Evolutionary conservation across 1,284 basidiomycete genomes (phyloP).

Genomic region (Phylloboletellus chloephorus): DNA sequence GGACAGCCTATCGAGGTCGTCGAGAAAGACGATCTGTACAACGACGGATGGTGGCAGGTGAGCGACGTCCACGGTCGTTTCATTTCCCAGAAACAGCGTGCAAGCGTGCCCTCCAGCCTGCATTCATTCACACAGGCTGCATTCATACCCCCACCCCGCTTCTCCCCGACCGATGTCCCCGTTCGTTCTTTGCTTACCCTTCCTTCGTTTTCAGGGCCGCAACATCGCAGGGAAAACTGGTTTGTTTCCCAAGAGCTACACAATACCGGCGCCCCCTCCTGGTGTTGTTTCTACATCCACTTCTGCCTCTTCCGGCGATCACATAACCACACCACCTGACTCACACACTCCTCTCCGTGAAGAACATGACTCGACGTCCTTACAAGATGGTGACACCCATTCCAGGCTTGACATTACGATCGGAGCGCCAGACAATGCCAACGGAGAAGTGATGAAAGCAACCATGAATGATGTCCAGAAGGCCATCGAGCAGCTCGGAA

Average conservation of each 20-base stretch:
- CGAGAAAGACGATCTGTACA: conserved; percentile 91
- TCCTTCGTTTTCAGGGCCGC: conserved; percentile 57
- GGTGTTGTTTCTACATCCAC: conserved; percentile 21
- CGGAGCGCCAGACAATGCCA: conserved; percentile 19
- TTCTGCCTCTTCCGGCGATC: conserved; percentile 22
- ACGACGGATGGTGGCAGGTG: conserved; percentile 99
- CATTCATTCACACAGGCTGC: conserved; percentile 11
- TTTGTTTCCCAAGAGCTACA: conserved; percentile 91
- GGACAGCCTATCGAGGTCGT: conserved; percentile 87
- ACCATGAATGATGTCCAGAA: conserved; percentile 86
- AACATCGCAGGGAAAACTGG: conserved; percentile 80
- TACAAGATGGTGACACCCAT: conserved; percentile 31
- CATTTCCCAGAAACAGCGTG: conserved; percentile 13
- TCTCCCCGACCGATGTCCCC: conserved; percentile 19
- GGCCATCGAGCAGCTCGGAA: conserved; percentile 75
- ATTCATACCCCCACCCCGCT: conserved; percentile 14
- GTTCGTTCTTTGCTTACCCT: conserved; percentile 22
- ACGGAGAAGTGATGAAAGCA: conserved; percentile 67
- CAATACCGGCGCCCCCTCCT: conserved; percentile 53
- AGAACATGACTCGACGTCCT: conserved; percentile 37
- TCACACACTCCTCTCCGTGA: conserved; percentile 43
- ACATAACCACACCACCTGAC: conserved; percentile 24
- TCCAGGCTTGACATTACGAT: conserved; percentile 23
- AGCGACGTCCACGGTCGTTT: conserved; percentile 32
- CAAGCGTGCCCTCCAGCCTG: conserved; percentile 15